phyloP scores from a whole-genome alignment of 1,284 basidiomycete genomes.

The Phellopilus nigrolimitatus region DNA sequence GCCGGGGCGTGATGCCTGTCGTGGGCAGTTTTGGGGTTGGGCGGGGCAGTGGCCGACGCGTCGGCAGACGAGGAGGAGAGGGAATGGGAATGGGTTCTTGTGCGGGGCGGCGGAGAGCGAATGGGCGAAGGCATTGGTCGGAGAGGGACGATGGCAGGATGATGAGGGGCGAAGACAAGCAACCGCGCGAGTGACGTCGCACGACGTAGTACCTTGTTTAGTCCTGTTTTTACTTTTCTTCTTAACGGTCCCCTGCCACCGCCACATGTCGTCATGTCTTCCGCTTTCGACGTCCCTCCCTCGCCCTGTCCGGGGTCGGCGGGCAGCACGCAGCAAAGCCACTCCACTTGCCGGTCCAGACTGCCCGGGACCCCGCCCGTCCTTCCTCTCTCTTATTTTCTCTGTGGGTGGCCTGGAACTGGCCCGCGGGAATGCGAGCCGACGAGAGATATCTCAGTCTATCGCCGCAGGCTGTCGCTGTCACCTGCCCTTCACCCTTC shows the following conservation, averaged over 20 bases:
- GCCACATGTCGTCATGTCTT: slow-evolving; percentile 3
- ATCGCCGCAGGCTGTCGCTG: no score
- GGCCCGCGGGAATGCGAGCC: not conserved
- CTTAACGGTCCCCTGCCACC: not conserved
- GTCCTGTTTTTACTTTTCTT: not conserved
- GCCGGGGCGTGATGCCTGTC: slow-evolving; percentile 29
- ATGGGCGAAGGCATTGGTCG: not conserved
- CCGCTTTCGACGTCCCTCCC: not conserved
- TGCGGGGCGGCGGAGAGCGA: not conserved
- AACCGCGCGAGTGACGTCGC: slow-evolving; percentile 1
- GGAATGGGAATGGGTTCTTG: not conserved
- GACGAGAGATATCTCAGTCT: not conserved
- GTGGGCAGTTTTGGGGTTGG: not conserved
- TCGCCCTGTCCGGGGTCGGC: no score
- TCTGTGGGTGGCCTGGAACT: not conserved
- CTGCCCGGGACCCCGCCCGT: not conserved
- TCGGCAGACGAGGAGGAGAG: not conserved
- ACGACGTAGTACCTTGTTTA: no score
- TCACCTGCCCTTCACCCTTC: no score
- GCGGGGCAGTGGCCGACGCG: not conserved
- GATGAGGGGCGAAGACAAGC: not conserved
- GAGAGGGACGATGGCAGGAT: slow-evolving; percentile 5
- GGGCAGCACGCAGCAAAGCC: no score
- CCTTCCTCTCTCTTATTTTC: not conserved
- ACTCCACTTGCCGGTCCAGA: not conserved